phyloP scores from a whole-genome alignment of 2,329 filamentous ascomycete species.

The Fusarium drepaniforme region DNA sequence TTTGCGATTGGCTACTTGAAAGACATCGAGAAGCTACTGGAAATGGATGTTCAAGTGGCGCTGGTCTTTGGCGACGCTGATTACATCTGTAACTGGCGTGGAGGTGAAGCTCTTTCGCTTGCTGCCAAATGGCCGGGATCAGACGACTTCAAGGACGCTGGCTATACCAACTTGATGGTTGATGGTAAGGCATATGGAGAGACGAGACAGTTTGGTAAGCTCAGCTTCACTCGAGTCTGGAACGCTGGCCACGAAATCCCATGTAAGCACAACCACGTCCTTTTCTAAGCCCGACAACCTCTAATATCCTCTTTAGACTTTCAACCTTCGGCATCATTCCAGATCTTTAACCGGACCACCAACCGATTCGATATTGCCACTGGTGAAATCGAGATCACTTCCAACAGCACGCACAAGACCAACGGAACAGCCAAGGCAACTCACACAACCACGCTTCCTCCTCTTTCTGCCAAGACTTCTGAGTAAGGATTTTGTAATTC shows the following conservation, averaged over 20 bases:
- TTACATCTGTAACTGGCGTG: slow-evolving; percentile 28
- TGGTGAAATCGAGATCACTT: background rate
- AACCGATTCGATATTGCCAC: slow-evolving; percentile 20
- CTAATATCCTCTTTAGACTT: background rate
- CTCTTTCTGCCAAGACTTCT: slow-evolving; percentile 1
- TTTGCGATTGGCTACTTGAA: slow-evolving; percentile 9
- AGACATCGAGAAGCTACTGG: slow-evolving; percentile 14
- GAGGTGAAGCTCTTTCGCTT: slow-evolving; percentile 20
- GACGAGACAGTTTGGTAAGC: slow-evolving; percentile 19
- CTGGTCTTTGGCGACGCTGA: slow-evolving; percentile 24
- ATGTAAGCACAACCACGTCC: background rate
- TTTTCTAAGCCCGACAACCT: background rate
- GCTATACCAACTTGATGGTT: slow-evolving; percentile 17
- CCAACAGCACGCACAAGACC: slow-evolving; percentile 4
- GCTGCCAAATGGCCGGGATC: slow-evolving; percentile 2
- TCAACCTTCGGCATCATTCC: slow-evolving; percentile 15
- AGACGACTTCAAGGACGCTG: slow-evolving; percentile 5
- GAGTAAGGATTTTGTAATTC: background rate
- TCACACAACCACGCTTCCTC: slow-evolving; percentile 10
- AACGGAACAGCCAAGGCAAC: slow-evolving; percentile 16
- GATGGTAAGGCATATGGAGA: slow-evolving; percentile 16
- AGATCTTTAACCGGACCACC: slow-evolving; percentile 18
- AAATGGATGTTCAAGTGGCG: slow-evolving; percentile 16
- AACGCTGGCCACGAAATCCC: slow-evolving; percentile 25
- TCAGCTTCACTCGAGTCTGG: slow-evolving; percentile 22